A percentile compares a stretch with the other conserved stretches of the same genome.
These are phyloP conservation scores for Fusarium fracticaudum DNA, from an alignment of 2,329 filamentous ascomycete species.

Conservation along the genomic window DNA sequence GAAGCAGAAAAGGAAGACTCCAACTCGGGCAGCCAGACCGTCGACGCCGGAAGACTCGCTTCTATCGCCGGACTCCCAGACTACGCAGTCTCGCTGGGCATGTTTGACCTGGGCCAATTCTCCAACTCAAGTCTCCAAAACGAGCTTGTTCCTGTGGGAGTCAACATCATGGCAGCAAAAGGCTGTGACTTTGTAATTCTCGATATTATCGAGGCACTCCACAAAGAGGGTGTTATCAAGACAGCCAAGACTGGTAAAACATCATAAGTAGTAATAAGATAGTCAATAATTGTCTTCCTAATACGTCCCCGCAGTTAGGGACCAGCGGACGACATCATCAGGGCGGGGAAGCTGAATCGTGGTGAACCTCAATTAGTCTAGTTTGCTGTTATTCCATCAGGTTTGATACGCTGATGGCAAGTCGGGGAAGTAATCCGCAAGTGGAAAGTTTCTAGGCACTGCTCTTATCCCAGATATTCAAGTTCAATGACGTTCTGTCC, in stretches of 20 bases:
- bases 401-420: too few species aligned
- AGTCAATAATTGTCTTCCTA: background rate
- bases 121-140: constrained; percentile 5
- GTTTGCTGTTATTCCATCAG: too few species aligned
- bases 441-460: constrained; percentile 8
- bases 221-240: background rate
- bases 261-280: background rate
- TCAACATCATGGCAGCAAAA: background rate
- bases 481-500: too few species aligned
- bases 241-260: constrained; percentile 1
- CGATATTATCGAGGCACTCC: constrained; percentile 4
- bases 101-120: background rate
- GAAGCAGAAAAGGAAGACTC: too few species aligned
- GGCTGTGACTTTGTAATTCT: constrained; percentile 26
- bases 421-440: background rate
- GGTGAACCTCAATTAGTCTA: too few species aligned
- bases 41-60: background rate
- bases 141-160: background rate
- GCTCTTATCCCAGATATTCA: too few species aligned
- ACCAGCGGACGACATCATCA: too few species aligned
- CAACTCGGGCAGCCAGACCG: background rate
- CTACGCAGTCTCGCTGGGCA: constrained; percentile 16
- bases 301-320: background rate
- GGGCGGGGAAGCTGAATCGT: too few species aligned
- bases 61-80: constrained; percentile 18